Evolutionary conservation across 1,284 basidiomycete genomes (phyloP).

Genomic region (Marasmius tenuissimus): DNA sequence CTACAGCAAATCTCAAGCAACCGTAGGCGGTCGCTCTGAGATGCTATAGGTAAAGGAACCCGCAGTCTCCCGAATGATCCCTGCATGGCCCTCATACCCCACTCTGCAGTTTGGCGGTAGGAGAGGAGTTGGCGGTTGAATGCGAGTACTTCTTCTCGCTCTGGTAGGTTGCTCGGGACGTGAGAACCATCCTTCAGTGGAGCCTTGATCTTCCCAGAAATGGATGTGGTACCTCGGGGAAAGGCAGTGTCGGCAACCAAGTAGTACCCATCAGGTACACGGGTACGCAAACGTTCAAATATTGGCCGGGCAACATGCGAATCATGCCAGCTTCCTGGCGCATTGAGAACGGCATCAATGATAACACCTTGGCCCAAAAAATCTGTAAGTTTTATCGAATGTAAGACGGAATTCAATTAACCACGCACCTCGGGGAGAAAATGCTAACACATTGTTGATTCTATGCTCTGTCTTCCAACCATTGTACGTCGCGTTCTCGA

Average conservation of each 20-base stretch:
- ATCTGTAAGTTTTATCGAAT: too few relatives aligned
- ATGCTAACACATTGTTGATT: constrained; percentile 20
- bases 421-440: constrained; percentile 31
- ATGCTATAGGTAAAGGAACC: constrained; percentile 32
- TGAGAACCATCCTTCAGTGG: constrained; percentile 31
- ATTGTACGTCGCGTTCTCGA: constrained; percentile 10
- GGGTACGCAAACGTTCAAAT: constrained; percentile 25
- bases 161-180: constrained; percentile 19
- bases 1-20: constrained; percentile 25
- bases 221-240: constrained; percentile 22
- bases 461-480: constrained; percentile 7
- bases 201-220: constrained; percentile 28
- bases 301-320: constrained; percentile 30
- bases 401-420: too few relatives aligned
- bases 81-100: constrained; percentile 43
- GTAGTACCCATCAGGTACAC: constrained; percentile 31
- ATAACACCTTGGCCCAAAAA: constrained; percentile 31
- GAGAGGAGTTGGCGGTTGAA: constrained; percentile 31
- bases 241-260: constrained; percentile 38
- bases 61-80: constrained; percentile 41
- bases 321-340: constrained; percentile 45
- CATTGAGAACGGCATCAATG: constrained; percentile 29
- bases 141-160: constrained; percentile 15
- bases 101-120: constrained; percentile 43
- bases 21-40: constrained; percentile 17